A percentile compares a stretch with the other conserved stretches of the same genome.
phyloP scores from a whole-genome alignment of 345 rosid species.

The Geranium brycei region DNA sequence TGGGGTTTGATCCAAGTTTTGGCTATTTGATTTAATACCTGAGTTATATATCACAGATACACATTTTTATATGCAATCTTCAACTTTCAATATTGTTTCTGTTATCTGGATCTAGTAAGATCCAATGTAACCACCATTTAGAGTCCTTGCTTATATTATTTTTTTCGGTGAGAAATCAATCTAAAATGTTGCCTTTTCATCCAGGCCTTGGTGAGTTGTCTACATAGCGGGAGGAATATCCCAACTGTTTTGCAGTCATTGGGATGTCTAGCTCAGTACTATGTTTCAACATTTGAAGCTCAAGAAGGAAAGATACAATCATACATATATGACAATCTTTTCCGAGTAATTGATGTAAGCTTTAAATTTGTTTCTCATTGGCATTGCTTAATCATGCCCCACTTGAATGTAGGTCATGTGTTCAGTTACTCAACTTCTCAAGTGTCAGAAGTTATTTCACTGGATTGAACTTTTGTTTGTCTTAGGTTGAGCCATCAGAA shows the following conservation, averaged over 20 bases:
- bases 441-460: neutral
- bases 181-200: constrained; percentile 6
- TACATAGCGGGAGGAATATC: constrained; percentile 39
- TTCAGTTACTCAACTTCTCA: neutral
- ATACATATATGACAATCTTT: constrained; percentile 27
- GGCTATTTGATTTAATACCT: neutral
- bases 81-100: neutral
- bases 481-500: constrained; percentile 37
- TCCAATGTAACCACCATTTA: neutral
- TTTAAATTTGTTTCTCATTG: constrained; percentile 8
- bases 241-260: constrained; percentile 81
- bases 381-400: constrained; percentile 7
- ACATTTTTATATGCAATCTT: neutral
- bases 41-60: neutral
- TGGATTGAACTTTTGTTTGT: constrained; percentile 13
- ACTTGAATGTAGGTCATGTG: neutral
- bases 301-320: constrained; percentile 41
- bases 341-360: constrained; percentile 42
- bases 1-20: constrained; percentile 4
- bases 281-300: constrained; percentile 42
- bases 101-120: neutral
- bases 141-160: neutral
- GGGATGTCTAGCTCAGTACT: constrained; percentile 70
- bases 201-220: constrained; percentile 60
- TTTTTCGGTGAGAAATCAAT: neutral